Evolutionary conservation across 1,139 yeast species (phyloP), one percentile per base, ranked within the genome.

Genomic region (Magnusiomyces fungicola): DNA sequence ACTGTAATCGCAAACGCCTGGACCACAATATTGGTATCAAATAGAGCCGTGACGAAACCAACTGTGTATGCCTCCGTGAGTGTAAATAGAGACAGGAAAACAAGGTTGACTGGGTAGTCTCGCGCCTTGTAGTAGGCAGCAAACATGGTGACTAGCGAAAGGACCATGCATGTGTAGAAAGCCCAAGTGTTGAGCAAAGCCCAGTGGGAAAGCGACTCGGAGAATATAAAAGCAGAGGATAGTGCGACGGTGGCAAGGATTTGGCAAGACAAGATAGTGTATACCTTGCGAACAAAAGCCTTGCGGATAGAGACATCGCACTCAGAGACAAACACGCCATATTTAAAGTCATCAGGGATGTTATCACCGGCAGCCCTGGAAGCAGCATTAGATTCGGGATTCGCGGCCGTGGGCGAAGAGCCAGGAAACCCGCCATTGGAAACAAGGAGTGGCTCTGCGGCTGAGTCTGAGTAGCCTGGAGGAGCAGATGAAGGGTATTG

Each of bases 251-350:
- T 85, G 38, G 73, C 68, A 45, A 81, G 63, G 45, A 88, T 64
- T 65, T 88, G 96, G 2, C 76, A 68, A 3, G 82, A 69, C 47
- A 88, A 73, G 50, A 88, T 74, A 2, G 89, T 72, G 65, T 88
- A 88, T 10, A 88, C 96, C 62, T 84, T 85, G 55, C 90, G 75
- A 56, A 86, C 70, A 61, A 88, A 88, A 63, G 82, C 74, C 58
- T 83, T 87, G 57, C 96, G 79, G 37, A 88, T 73, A 9, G 84
- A 79, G 47, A 86, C 70, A 54, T 83, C 87, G 68, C 95, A 86
- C 29, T 84, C 80, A 5, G 89, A 80, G 25, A 88, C 95, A 51
- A 78, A 76, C 9, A 84, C 85, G 32, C 86, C 79, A 66, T 83
- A 87, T 64, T 88, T 88, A 77, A 87, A 88, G 67, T 87, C 95